Base-by-base conservation (phyloP, 2,329 filamentous ascomycete genomes). In the Emergomyces pasteurianus region DNA sequence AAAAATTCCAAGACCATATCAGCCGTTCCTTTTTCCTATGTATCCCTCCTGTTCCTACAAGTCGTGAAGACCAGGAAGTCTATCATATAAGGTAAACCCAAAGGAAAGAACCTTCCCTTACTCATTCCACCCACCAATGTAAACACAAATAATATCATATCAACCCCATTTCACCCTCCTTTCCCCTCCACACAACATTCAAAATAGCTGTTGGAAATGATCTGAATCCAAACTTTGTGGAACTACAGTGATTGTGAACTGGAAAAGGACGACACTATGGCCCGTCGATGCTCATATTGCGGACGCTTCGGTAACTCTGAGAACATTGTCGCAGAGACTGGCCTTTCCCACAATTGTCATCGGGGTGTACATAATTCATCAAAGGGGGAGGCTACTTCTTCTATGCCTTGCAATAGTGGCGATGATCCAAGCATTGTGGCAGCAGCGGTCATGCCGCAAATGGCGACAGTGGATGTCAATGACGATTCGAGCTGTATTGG, bases 221-320 rank as follows among this genome's bases (percentile, higher is more conserved):
- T n/a, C 54, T 21, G 61, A 58, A 40, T 21, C 55, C 61, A 60
- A 40, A 64, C 57, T 56, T 64, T 64, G 62, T 62, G 58, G 58
- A 61, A 64, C 55, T 62, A 49, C 50, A 65, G 64, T 60, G 61
- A 59, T n/a, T 60, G 60, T 43, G 61, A 63, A 47, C 42, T 60
- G 40, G 58, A 63, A 58, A 38, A 54, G 14, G 59, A 64, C 52
- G 50, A 58, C 31, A 64, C 47, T 18, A 50, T 64, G 63, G 59
- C 31, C 54, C 34, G 49, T 52, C 65, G 65, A 40, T 66, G 65
- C 55, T 58, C 56, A n/a, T 65, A 65, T 59, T 66, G 65, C 50
- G 65, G 65, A 14, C 59, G 50, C n/a, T 66, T 66, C 49, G 62
- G 64, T 28, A 47, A 53, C 31, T 38, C 50, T 8, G 58, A 57